These are phyloP conservation scores for Podospora australis DNA, from an alignment of 495 filamentous ascomycete species.

Conservation along the genomic window DNA sequence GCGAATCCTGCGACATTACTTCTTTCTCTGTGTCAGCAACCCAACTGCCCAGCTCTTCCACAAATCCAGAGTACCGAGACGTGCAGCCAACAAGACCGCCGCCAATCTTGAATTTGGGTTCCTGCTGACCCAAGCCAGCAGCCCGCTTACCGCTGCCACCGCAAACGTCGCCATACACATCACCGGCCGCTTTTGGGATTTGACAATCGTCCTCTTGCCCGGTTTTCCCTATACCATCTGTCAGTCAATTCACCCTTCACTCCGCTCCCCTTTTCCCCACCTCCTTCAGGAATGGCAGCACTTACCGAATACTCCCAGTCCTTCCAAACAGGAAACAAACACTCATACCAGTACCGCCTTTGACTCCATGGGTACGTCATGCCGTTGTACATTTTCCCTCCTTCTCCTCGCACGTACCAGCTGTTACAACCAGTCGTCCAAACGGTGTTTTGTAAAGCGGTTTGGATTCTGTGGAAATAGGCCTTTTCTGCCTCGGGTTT, in stretches of 20 bases:
- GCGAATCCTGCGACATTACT: too few species aligned
- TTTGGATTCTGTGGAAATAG: slow-evolving; percentile 21
- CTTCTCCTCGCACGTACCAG: slow-evolving; percentile 34
- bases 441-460: slow-evolving; percentile 20
- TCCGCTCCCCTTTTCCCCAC: neutral
- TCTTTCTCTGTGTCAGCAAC: too few species aligned
- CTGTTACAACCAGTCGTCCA: slow-evolving; percentile 27
- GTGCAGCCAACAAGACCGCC: neutral
- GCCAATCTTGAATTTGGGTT: neutral
- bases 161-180: neutral
- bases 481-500: slow-evolving; percentile 28
- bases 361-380: slow-evolving; percentile 17
- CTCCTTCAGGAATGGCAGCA: neutral
- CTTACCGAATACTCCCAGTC: slow-evolving; percentile 13
- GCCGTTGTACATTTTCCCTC: slow-evolving; percentile 12
- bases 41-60: neutral
- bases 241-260: neutral
- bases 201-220: neutral
- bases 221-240: neutral
- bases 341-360: slow-evolving; percentile 9
- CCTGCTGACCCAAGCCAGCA: neutral
- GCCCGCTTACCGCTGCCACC: neutral
- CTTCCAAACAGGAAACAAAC: slow-evolving; percentile 4
- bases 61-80: too few species aligned
- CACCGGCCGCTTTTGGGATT: neutral